Conservation (phyloP, 331 rosid species). For the Malus hybrid region DNA sequence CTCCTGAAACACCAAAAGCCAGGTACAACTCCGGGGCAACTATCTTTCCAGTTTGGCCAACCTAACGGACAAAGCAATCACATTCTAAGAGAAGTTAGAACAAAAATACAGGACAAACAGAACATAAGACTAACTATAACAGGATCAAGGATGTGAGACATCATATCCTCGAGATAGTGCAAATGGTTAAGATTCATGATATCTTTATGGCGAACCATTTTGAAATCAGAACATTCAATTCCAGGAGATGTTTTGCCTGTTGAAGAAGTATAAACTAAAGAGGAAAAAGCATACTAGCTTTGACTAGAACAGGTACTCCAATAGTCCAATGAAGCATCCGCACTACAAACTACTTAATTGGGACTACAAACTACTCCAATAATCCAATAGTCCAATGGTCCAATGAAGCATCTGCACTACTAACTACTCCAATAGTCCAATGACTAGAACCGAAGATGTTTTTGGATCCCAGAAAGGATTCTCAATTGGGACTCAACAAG, state of each 20-base stretch:
- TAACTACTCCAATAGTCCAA: neutral
- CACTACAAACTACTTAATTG: no score
- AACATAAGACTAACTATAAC: neutral
- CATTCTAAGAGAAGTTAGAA: constrained; percentile 1
- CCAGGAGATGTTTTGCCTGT: neutral
- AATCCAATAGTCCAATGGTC: no score
- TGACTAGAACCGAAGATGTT: neutral
- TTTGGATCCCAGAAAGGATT: neutral
- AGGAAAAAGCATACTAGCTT: no score
- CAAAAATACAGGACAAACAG: neutral
- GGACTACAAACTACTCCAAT: no score
- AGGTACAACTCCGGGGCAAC: constrained; percentile 91
- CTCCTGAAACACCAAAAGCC: constrained; percentile 98
- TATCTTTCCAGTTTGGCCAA: constrained; percentile 96
- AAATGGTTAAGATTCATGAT: neutral
- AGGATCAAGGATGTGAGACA: neutral
- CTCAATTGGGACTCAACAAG: neutral
- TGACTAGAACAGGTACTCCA: neutral
- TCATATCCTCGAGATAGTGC: neutral
- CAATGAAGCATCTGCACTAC: no score
- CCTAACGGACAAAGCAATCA: constrained; percentile 39
- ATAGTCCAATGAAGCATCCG: neutral
- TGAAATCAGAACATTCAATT: neutral
- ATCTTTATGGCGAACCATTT: no score
- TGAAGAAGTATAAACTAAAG: neutral